Conservation (phyloP, 1,284 basidiomycete genomes). For the Puccinia triticina region DNA sequence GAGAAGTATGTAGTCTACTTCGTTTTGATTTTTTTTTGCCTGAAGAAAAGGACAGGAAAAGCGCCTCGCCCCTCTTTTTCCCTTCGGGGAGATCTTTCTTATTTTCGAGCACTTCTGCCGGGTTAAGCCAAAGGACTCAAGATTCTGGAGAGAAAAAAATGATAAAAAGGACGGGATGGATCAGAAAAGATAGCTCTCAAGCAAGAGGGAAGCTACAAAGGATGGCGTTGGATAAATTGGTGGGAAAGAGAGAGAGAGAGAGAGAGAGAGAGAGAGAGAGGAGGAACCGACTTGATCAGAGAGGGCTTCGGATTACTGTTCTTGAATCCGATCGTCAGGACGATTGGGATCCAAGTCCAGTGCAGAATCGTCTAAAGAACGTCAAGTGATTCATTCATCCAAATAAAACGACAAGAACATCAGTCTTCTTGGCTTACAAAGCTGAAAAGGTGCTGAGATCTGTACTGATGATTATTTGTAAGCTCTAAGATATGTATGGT, state of each 20-base stretch:
- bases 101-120: too few relatives aligned
- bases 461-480: too few relatives aligned
- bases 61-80: too few relatives aligned
- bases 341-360: slow-evolving; percentile 40
- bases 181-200: not conserved
- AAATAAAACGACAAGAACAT: not conserved
- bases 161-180: not conserved
- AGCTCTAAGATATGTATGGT: too few relatives aligned
- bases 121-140: slow-evolving; percentile 17
- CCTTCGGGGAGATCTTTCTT: not conserved
- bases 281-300: slow-evolving; percentile 21
- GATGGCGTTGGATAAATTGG: not conserved
- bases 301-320: slow-evolving; percentile 38
- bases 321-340: slow-evolving; percentile 29
- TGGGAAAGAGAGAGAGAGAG: too few relatives aligned
- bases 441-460: too few relatives aligned
- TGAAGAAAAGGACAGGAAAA: too few relatives aligned
- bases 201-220: not conserved
- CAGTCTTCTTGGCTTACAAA: not conserved
- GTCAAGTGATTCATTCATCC: not conserved
- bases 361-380: slow-evolving; percentile 19
- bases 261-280: too few relatives aligned
- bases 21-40: too few relatives aligned
- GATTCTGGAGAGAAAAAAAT: not conserved
- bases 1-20: too few relatives aligned